These are phyloP conservation scores for Acacia pycnantha DNA, from an alignment of 331 rosid genomes.

Conservation along the genomic window DNA sequence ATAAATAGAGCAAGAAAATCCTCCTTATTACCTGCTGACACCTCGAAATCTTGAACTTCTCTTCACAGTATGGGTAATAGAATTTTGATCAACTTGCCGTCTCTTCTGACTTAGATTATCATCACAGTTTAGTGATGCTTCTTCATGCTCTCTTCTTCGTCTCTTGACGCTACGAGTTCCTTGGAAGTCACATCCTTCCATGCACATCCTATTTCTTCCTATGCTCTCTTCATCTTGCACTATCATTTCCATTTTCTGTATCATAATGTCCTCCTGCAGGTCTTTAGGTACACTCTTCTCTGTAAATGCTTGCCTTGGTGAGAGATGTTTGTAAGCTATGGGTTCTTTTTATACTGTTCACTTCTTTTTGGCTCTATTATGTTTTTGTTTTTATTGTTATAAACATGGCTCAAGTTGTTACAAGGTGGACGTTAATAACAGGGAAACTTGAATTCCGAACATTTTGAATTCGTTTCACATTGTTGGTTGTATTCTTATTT, in stretches of 20 bases:
- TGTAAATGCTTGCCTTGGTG: slow-evolving; percentile 23
- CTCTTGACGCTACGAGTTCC: slow-evolving; percentile 45
- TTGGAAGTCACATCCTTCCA: slow-evolving; percentile 28
- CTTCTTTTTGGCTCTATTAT: slow-evolving; percentile 39
- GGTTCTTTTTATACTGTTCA: slow-evolving; percentile 2
- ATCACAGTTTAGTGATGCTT: slow-evolving; percentile 8
- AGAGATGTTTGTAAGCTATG: slow-evolving; percentile 2
- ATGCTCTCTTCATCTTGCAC: slow-evolving; percentile 48
- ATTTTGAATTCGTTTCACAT: slow-evolving; percentile 1
- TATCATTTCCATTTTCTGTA: slow-evolving; percentile 38
- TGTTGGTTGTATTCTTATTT: neutral
- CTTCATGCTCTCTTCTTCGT: slow-evolving; percentile 42
- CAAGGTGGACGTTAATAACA: slow-evolving; percentile 37
- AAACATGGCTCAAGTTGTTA: slow-evolving; percentile 27
- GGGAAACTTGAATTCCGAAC: slow-evolving; percentile 13
- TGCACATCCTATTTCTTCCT: slow-evolving; percentile 25
- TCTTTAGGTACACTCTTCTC: neutral
- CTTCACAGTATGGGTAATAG: slow-evolving; percentile 45
- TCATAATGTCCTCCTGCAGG: neutral
- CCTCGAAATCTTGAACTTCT: slow-evolving; percentile 75
- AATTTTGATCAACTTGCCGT: slow-evolving; percentile 40
- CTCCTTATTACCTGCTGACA: slow-evolving; percentile 56
- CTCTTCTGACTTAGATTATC: slow-evolving; percentile 26
- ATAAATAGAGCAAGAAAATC: neutral
- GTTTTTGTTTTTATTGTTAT: slow-evolving; percentile 31